Evolutionary conservation across 257 asterid genomes (phyloP).

Genomic region (Marsdenia floribunda): DNA sequence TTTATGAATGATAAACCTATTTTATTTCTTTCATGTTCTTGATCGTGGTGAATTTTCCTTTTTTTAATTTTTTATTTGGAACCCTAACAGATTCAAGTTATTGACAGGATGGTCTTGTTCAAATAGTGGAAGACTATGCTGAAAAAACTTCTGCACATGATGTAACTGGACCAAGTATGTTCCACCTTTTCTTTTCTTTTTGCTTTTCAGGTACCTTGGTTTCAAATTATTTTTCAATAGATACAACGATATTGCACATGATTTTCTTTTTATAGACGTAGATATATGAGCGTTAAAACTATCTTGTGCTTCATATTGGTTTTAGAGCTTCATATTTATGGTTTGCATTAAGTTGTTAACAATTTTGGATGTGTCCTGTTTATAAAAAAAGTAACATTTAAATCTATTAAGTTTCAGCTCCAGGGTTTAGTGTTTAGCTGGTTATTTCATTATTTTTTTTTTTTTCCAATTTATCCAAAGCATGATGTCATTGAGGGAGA

Average conservation of each 20-base stretch:
- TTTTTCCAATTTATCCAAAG: too few species aligned
- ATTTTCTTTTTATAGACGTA: background rate
- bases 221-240: background rate
- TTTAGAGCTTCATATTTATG: background rate
- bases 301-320: background rate
- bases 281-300: background rate
- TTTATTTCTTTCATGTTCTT: background rate
- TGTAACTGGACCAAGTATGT: slow-evolving; percentile 42
- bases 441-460: too few species aligned
- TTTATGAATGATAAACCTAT: background rate
- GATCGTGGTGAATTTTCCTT: background rate
- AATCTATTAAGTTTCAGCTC: background rate
- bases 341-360: background rate
- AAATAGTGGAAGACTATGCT: slow-evolving; percentile 79
- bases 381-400: too few species aligned
- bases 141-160: slow-evolving; percentile 43
- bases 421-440: background rate
- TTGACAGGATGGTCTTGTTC: slow-evolving; percentile 79
- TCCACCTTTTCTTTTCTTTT: slow-evolving; percentile 14
- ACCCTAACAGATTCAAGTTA: slow-evolving; percentile 12
- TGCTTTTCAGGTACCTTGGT: background rate
- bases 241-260: background rate
- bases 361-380: background rate
- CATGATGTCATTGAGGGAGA: background rate
- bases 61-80: background rate